Evolutionary conservation across 768 basidiomycete species (phyloP), one percentile per base, ranked within the genome.

Genomic region (Leccinellum luteum): DNA sequence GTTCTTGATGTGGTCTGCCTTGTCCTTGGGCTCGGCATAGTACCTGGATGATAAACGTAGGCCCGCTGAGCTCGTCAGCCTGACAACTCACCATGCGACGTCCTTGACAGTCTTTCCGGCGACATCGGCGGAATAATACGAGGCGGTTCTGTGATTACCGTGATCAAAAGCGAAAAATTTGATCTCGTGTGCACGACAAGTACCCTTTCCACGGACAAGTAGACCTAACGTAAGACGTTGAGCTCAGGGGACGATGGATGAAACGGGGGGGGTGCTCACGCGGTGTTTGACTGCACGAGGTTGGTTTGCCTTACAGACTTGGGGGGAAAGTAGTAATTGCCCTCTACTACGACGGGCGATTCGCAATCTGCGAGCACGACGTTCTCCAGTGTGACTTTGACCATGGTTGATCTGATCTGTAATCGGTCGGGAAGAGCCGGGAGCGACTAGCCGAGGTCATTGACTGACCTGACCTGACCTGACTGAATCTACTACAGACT

Each of bases 151-250:
- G 66, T 51, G 31, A 58, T 55, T 25, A 31, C 45, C 15, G 38
- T 6, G 34, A 50, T 55, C 38, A 51, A 54, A 28, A 58, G 32
- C 10, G 50, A 35, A n/a, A 50, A 28, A 27, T 27, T 54, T 8
- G 3, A 8, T 49, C 51, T 27, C 35, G 19, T 28, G 19, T 25
- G 13, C 14, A 1, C 32, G 2, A 15, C 32, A 27, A 3, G 31
- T 63, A 86, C 87, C 87, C 89, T 71, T 92, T 92, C 88, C 89
- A 90, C 6, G 79, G 73, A 64, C 89, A 91, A 4, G 68, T 58
- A 15, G 81, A 76, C 54, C 86, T 86, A 41, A n/a, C 44, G 45
- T 57, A 35, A 19, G 28, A 21, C 6, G 30, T 43, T 41, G n/a
- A n/a, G n/a, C n/a, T n/a, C 41, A 59, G 60, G 25, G 43, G 57